These are phyloP conservation scores for Paspalum vaginatum DNA, from an alignment of 176 grass and related monocot species.

Conservation along the genomic window DNA sequence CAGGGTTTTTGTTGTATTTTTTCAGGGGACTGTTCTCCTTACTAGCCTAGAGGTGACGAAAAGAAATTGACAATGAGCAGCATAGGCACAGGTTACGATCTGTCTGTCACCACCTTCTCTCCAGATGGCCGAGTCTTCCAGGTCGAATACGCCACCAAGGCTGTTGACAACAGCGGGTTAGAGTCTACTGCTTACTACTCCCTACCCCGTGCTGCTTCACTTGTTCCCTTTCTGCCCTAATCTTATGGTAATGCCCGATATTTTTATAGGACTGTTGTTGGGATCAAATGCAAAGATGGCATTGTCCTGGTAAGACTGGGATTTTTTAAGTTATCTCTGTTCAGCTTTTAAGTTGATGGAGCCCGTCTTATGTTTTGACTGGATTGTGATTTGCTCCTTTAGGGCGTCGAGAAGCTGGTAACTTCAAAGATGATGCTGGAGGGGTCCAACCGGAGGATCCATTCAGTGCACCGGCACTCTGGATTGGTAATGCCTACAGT, in stretches of 20 bases:
- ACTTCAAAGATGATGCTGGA: slow-evolving; percentile 83
- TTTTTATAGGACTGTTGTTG: slow-evolving; percentile 68
- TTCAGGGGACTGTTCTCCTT: neutral
- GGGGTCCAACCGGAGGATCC: slow-evolving; percentile 87
- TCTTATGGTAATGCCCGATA: slow-evolving; percentile 21
- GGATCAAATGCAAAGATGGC: slow-evolving; percentile 95
- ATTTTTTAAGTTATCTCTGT: neutral
- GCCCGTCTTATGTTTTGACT: slow-evolving; percentile 1
- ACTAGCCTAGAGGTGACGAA: neutral
- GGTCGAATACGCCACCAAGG: slow-evolving; percentile 89
- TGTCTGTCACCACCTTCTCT: slow-evolving; percentile 91
- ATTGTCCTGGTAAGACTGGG: slow-evolving; percentile 65
- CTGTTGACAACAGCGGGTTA: slow-evolving; percentile 92
- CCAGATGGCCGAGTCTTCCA: slow-evolving; percentile 88
- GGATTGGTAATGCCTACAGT: slow-evolving; percentile 60
- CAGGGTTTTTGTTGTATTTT: neutral
- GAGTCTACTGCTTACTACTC: slow-evolving; percentile 5
- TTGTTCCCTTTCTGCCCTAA: neutral
- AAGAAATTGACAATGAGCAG: slow-evolving; percentile 61
- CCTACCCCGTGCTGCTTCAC: neutral
- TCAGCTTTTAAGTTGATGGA: neutral
- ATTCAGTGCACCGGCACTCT: slow-evolving; percentile 71
- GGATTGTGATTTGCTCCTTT: slow-evolving; percentile 35
- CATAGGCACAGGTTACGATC: slow-evolving; percentile 93
- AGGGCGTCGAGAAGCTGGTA: slow-evolving; percentile 86